Evolutionary conservation across 1,139 yeast genomes (phyloP).

Genomic region (Geotrichum fermentans): DNA sequence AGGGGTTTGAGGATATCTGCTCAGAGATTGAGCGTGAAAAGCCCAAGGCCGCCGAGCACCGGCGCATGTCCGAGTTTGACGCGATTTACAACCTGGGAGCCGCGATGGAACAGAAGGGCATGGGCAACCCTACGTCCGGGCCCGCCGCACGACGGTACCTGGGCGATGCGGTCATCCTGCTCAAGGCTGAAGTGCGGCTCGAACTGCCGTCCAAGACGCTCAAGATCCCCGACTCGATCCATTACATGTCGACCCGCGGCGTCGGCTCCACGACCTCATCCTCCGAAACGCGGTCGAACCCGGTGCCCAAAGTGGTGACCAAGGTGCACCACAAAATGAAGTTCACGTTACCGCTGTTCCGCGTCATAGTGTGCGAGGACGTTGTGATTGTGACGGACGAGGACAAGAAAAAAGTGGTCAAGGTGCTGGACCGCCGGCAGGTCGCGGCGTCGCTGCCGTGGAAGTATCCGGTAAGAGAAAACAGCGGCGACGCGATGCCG

Average conservation of each 20-base stretch:
- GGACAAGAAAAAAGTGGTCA: slow-evolving; percentile 17
- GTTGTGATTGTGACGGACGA: slow-evolving; percentile 18
- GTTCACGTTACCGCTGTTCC: slow-evolving; percentile 12
- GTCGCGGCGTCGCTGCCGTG: slow-evolving; percentile 17
- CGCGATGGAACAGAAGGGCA: background rate
- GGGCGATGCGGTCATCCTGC: slow-evolving; percentile 18
- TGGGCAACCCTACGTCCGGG: background rate
- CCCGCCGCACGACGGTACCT: slow-evolving; percentile 9
- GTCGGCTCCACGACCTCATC: background rate
- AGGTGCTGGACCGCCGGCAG: slow-evolving; percentile 13
- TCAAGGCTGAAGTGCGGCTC: slow-evolving; percentile 14
- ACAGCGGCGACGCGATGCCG: slow-evolving; percentile 2
- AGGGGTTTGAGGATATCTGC: slow-evolving; percentile 12
- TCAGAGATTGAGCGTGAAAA: slow-evolving; percentile 17
- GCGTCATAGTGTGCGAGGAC: slow-evolving; percentile 18
- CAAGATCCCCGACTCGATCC: slow-evolving; percentile 16
- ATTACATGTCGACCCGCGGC: slow-evolving; percentile 8
- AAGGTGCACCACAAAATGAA: slow-evolving; percentile 9
- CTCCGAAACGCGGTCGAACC: slow-evolving; percentile 5
- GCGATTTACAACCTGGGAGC: slow-evolving; percentile 8
- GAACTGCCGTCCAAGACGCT: slow-evolving; percentile 11
- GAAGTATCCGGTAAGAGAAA: slow-evolving; percentile 17
- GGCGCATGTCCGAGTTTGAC: slow-evolving; percentile 18
- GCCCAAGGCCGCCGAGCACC: slow-evolving; percentile 16
- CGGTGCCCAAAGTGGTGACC: slow-evolving; percentile 18